Conservation (phyloP, 2,329 filamentous ascomycete genomes). For the Stenocarpella maydis region DNA sequence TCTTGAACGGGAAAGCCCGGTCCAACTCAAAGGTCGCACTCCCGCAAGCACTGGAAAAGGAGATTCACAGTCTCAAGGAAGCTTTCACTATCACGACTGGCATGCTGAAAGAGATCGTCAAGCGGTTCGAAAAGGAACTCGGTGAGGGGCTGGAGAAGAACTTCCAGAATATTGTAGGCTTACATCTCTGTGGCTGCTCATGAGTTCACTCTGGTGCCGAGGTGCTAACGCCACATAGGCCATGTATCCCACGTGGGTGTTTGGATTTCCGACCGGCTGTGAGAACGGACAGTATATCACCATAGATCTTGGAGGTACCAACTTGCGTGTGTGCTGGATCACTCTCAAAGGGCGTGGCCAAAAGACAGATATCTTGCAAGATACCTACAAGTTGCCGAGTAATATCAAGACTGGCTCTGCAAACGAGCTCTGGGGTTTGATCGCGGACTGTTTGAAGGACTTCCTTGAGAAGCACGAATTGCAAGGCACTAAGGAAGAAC, state of each 20-base stretch:
- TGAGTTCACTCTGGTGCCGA: too few relatives aligned
- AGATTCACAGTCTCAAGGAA: constrained; percentile 3
- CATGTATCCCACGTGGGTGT: constrained; percentile 33
- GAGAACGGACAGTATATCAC: constrained; percentile 65
- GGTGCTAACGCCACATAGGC: constrained; percentile 16
- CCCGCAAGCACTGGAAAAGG: constrained; percentile 1
- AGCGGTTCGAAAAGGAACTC: constrained; percentile 25
- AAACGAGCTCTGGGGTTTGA: constrained; percentile 74
- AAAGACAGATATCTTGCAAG: constrained; percentile 72
- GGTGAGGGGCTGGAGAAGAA: constrained; percentile 25
- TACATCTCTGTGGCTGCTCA: neutral
- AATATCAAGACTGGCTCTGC: constrained; percentile 71
- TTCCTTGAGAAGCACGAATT: constrained; percentile 65
- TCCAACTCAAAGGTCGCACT: constrained; percentile 6
- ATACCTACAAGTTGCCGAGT: constrained; percentile 74
- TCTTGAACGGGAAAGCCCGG: neutral
- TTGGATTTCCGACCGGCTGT: constrained; percentile 73
- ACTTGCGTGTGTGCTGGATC: constrained; percentile 46
- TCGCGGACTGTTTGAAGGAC: constrained; percentile 73
- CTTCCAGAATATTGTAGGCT: constrained; percentile 28
- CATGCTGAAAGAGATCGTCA: constrained; percentile 27
- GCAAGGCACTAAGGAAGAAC: constrained; percentile 51
- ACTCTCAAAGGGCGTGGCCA: constrained; percentile 36
- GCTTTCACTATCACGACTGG: constrained; percentile 24
- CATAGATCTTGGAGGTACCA: constrained; percentile 48